phyloP scores from a whole-genome alignment of 345 rosid genomes.

The Murraya paniculata region DNA sequence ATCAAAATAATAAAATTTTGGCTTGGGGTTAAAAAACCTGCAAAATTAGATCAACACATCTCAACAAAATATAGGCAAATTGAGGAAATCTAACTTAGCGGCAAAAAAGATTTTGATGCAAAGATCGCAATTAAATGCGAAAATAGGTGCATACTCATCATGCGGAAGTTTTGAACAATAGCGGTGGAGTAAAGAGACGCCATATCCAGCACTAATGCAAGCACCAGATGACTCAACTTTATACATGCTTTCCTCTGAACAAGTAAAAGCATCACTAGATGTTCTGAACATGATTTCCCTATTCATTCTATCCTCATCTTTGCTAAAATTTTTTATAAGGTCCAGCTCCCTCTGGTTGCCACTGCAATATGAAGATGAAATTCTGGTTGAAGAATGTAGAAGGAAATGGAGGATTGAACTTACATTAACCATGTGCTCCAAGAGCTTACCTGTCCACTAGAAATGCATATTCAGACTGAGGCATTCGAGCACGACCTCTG shows the following conservation, averaged over 20 bases:
- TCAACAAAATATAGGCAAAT: conserved; percentile 8
- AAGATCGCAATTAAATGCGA: conserved; percentile 14
- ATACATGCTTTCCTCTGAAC: conserved; percentile 55
- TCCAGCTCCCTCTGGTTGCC: conserved; percentile 67
- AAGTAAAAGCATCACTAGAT: conserved; percentile 46
- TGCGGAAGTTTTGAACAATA: conserved; percentile 91
- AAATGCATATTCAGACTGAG: conserved; percentile 92
- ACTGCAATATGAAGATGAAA: conserved; percentile 45
- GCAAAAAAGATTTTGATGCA: conserved; percentile 4
- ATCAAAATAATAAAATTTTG: conserved; percentile 65
- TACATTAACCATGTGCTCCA: conserved; percentile 9
- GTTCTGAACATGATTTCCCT: conserved; percentile 68
- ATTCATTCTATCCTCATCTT: conserved; percentile 65
- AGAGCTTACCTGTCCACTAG: conserved; percentile 73
- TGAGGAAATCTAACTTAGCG: background rate
- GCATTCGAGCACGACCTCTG: conserved; percentile 97
- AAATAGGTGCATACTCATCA: conserved; percentile 68
- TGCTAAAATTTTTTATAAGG: conserved; percentile 56
- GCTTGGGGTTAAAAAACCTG: conserved; percentile 84
- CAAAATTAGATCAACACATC: conserved; percentile 24
- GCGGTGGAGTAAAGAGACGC: conserved; percentile 70
- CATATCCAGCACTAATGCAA: conserved; percentile 69
- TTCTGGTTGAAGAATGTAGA: conserved; percentile 1
- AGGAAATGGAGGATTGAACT: conserved; percentile 13
- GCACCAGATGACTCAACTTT: conserved; percentile 77